Percentiles rank a stretch among this genome's conserved stretches.
phyloP scores from a whole-genome alignment of 148 eudicot genomes.

The Suaeda aralocaspica region DNA sequence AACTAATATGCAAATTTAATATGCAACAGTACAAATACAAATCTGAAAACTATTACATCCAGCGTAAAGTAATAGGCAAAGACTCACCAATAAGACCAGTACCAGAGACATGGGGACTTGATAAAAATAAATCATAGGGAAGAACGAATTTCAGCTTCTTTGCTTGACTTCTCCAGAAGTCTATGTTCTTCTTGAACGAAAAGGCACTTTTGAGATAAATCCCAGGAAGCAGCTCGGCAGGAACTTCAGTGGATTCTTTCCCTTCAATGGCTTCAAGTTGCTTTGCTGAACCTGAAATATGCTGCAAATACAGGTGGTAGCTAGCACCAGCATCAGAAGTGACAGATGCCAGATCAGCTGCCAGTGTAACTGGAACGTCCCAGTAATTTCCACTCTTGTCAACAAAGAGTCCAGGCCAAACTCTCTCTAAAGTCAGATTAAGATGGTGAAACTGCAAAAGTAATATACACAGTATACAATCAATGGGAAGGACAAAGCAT shows the following conservation, averaged over 20 bases:
- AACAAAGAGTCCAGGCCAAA: conserved; percentile 61
- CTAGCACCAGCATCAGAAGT: conserved; percentile 54
- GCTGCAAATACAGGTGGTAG: conserved; percentile 67
- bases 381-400: conserved; percentile 71
- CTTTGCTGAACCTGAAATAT: conserved; percentile 51
- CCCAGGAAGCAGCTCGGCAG: conserved; percentile 55
- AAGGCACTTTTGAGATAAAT: conserved; percentile 59
- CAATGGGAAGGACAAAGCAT: background rate
- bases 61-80: background rate
- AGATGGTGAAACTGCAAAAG: conserved; percentile 68
- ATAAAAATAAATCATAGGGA: conserved; percentile 70
- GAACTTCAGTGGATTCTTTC: conserved; percentile 30
- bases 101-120: conserved; percentile 76
- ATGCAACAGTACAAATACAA: background rate
- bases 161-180: conserved; percentile 73
- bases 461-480: background rate
- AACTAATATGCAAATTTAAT: background rate
- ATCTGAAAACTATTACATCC: too few relatives aligned
- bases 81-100: conserved; percentile 66
- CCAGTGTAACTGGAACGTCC: conserved; percentile 76
- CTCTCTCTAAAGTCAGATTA: conserved; percentile 62
- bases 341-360: conserved; percentile 71
- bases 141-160: conserved; percentile 71
- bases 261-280: conserved; percentile 41
- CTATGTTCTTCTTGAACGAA: conserved; percentile 51